Evolutionary conservation across 2,329 filamentous ascomycete species (phyloP), one percentile per base, ranked within the genome.

Genomic region (Aureobasidium namibiae): DNA sequence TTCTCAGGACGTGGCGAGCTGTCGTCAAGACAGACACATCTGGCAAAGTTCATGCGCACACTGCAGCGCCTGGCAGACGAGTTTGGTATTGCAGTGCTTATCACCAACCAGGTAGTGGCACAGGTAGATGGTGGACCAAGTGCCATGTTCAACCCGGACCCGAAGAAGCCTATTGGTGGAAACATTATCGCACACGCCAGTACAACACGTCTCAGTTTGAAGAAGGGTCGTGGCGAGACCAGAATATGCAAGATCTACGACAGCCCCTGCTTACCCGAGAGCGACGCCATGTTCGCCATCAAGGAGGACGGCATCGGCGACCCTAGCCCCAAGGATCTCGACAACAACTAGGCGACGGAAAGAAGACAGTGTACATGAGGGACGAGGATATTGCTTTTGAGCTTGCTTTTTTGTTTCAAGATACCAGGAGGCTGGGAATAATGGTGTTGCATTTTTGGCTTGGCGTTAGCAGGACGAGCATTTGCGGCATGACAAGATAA

Each of bases 191-290:
- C 95, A 2, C 94, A 99, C 73, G 92, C 94, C 56, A 96, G 90
- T 69, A 99, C 94, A 1, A 99, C 94, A 2, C 82, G 94, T 69
- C 82, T 99, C 67, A 96, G 91, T 69, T 74, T 99, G 70, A 96
- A 96, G 78, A 99, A 99, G 74, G 95, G 94, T 1, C 82, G 94
- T 59, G 94, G 83, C 31, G 94, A 99, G 79, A 99, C 94, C 23
- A 84, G 94, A 77, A 90, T 99, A 65, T 96, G 94, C 77, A 99
- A 97, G 80, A 99, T 99, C 63, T 99, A 99, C 71, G 95, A 99
- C 75, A 97, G 92, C 67, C 94, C 94, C 1, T 99, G 94, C 74
- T 77, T 99, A 64, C 94, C 94, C 0, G 94, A 99, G 76, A 95
- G 90, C 67, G 95, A 99, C 73, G 95, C 90, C 70, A 76, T 97